These are phyloP conservation scores for Collybiopsis luxurians DNA, from an alignment of 768 basidiomycete genomes.

Conservation along the genomic window DNA sequence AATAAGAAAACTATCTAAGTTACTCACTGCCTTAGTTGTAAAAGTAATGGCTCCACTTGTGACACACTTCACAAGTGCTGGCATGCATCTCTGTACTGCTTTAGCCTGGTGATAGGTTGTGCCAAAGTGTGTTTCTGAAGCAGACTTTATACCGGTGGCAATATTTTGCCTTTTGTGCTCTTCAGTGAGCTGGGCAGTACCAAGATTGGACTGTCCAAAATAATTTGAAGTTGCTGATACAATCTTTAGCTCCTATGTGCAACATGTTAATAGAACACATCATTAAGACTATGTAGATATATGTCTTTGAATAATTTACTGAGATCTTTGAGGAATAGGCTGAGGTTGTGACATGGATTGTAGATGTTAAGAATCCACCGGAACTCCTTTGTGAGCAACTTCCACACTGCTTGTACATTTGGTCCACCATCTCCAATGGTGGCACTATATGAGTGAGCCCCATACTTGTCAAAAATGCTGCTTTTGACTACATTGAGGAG, in stretches of 20 bases:
- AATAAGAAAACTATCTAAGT: neutral
- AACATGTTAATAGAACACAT: too few species aligned
- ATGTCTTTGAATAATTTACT: conserved; percentile 26
- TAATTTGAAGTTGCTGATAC: conserved; percentile 23
- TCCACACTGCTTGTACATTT: conserved; percentile 20
- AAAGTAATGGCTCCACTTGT: conserved; percentile 15
- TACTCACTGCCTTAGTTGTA: conserved; percentile 20
- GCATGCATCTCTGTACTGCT: conserved; percentile 21
- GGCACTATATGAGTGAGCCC: conserved; percentile 18
- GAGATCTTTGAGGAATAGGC: conserved; percentile 25
- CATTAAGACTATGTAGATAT: too few species aligned
- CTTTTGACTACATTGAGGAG: too few species aligned
- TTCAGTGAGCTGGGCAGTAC: conserved; percentile 18
- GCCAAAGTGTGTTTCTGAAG: conserved; percentile 23
- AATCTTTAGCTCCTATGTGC: conserved; percentile 16
- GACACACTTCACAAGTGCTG: conserved; percentile 16
- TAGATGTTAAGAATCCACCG: conserved; percentile 26
- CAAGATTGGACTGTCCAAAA: conserved; percentile 26
- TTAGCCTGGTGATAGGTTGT: conserved; percentile 20
- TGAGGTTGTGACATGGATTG: conserved; percentile 29
- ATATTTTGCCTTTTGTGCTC: conserved; percentile 17
- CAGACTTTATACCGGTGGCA: conserved; percentile 19
- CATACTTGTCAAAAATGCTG: too few species aligned
- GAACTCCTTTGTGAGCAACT: conserved; percentile 9
- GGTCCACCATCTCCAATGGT: conserved; percentile 24